Conservation (phyloP, 192 early-diverging fungal genomes). For the Podila minutissima region DNA sequence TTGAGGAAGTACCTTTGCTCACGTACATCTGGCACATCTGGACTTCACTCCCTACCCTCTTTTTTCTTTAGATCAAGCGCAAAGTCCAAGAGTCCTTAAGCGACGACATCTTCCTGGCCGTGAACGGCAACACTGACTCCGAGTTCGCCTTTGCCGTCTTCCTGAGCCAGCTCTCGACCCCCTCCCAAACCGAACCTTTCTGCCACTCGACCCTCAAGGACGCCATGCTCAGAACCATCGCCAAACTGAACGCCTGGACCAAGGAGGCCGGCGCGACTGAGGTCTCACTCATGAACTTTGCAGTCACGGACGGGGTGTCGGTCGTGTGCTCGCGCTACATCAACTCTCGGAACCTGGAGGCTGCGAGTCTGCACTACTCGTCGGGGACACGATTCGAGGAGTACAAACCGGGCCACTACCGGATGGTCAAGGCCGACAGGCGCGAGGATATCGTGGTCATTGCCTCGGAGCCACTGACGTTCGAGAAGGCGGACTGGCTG, state of each 20-base stretch:
- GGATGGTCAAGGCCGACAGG: slow-evolving; percentile 72
- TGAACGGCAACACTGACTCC: slow-evolving; percentile 84
- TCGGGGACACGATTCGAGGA: slow-evolving; percentile 73
- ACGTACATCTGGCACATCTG: not conserved
- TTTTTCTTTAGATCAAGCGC: slow-evolving; percentile 68
- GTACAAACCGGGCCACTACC: slow-evolving; percentile 70
- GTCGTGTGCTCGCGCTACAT: slow-evolving; percentile 84
- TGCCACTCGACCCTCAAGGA: slow-evolving; percentile 64
- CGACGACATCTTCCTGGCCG: slow-evolving; percentile 73
- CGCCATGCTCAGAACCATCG: slow-evolving; percentile 77
- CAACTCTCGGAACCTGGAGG: slow-evolving; percentile 67
- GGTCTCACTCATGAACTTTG: slow-evolving; percentile 78
- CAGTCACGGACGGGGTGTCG: slow-evolving; percentile 77
- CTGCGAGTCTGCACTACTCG: slow-evolving; percentile 78
- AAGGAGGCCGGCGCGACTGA: slow-evolving; percentile 64
- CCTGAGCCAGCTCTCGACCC: slow-evolving; percentile 67
- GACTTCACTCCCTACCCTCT: not conserved
- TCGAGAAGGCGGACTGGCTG: slow-evolving; percentile 82
- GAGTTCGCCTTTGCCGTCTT: slow-evolving; percentile 86
- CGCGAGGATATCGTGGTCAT: slow-evolving; percentile 84
- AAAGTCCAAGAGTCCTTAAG: slow-evolving; percentile 66
- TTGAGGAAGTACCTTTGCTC: not conserved
- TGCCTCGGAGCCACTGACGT: slow-evolving; percentile 83
- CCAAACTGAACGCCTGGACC: slow-evolving; percentile 73
- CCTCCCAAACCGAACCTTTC: slow-evolving; percentile 56